Conservation (phyloP, 306 rosid genomes). For the Quercus ilex region DNA sequence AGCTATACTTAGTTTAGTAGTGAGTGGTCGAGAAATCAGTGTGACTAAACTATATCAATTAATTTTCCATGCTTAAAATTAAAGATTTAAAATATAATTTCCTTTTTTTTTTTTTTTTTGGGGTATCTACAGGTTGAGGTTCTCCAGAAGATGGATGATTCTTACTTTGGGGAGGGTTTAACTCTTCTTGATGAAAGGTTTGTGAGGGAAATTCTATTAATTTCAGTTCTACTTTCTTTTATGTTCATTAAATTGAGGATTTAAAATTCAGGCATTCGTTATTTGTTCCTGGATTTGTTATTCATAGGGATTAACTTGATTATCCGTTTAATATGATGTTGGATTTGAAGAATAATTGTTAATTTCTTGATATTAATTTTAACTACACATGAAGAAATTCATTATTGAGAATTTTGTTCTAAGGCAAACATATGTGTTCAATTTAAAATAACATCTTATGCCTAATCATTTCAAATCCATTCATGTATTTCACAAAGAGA, state of each 20-base stretch:
- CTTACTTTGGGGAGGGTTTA: constrained; percentile 87
- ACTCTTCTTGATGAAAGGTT: constrained; percentile 71
- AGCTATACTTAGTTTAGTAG: constrained; percentile 4
- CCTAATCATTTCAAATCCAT: too few relatives aligned
- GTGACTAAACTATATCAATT: neutral
- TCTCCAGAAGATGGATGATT: constrained; percentile 54
- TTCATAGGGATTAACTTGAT: neutral
- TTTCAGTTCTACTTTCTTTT: neutral
- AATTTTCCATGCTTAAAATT: neutral
- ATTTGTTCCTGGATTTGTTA: too few relatives aligned
- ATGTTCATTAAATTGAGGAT: neutral
- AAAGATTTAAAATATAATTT: neutral
- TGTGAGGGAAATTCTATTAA: constrained; percentile 16
- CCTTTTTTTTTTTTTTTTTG: constrained; percentile 2
- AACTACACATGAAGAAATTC: too few relatives aligned
- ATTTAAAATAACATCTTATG: too few relatives aligned
- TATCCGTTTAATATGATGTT: neutral
- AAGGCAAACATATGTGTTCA: too few relatives aligned
- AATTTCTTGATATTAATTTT: too few relatives aligned
- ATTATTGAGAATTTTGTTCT: too few relatives aligned
- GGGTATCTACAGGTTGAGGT: constrained; percentile 52
- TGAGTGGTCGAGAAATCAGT: neutral
- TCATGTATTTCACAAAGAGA: too few relatives aligned
- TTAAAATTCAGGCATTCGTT: neutral
- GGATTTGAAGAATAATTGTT: neutral